Base-by-base conservation (phyloP, 257 asterid genomes). In the Solanum dulcamara region DNA sequence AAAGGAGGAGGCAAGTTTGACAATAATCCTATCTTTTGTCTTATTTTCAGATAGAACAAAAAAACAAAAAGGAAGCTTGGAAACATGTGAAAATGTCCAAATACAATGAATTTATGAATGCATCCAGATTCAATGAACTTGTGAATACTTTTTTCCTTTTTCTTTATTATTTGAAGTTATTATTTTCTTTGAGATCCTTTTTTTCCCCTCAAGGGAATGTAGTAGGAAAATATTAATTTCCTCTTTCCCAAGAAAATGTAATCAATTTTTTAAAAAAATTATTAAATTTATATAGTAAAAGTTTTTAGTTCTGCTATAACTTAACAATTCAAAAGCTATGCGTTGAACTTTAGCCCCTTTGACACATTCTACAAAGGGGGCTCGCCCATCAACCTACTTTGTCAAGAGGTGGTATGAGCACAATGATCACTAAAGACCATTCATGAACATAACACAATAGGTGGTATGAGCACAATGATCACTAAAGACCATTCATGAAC, bases 101-200 rank as follows among this genome's bases (percentile, higher is more conserved):
- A 15, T 71, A 35, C 64, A 81, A 70, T 85, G 87, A 44, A 87
- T 81, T n/a, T 57, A 50, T 48, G 37, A 46, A 46, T 77, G 64
- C 64, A 18, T 77, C 80, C 30, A 35, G 10, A 4, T 71, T 71
- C 80, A 71, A 71, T 71, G 80, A 20, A 71, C 18, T 67, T 66
- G 33, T 10, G n/a, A n/a, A n/a, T n/a, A n/a, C n/a, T n/a, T n/a
- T n/a, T n/a, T n/a, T n/a, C n/a, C 17, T 10, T 0, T 59, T 57
- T 10, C 8, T 40, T 9, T 40, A 35, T 40, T 60, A 60, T 10
- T 60, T 60, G 17, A 24, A 24, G 8, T 60, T 3, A 60, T 24
- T 59, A 59, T 62, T 26, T 64, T 28, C 2, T 28, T 64, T 64
- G 38, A 64, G 10, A 28, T 13, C 38, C 6, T 24, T 5, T 12